Base-by-base conservation (phyloP, 768 basidiomycete genomes). In the Lentinus tigrinus region DNA sequence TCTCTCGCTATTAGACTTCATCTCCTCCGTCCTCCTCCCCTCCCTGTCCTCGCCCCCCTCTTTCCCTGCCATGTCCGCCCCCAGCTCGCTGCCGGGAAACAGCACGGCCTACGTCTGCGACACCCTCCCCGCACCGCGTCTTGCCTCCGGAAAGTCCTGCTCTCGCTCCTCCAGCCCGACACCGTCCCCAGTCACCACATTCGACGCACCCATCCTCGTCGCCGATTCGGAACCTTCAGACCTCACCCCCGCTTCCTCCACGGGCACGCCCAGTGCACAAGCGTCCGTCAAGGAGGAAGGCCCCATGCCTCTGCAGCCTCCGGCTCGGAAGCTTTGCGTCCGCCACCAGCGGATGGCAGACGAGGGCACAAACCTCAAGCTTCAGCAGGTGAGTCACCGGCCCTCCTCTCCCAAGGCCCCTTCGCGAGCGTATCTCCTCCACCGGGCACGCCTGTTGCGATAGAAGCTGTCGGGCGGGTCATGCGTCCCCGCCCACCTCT, bases 341-440 rank as follows among this genome's bases (percentile, higher is more conserved):
- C 76, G 95, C 31, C 96, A 98, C 73, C 92, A 95, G 75, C 82
- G 95, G 47, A 98, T 96, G 87, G 96, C 96, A 5, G 94, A 98
- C 76, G 87, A 96, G 73, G 93, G 93, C 14, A 95, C 91, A 23
- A 97, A 91, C 71, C 76, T 92, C 59, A 94, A 89, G 76, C 80
- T 98, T 7, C 96, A 98, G 72, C 85, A 89, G 78, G 95, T 93
- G 60, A 66, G 84, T 73, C 28, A 23, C 23, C 56, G 57, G 40
- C 13, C 10, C 48, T 14, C 26, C 34, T 31, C 39, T 36, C 9
- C 17, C 8, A 38, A 44, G n/a, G 17, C 51, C 49, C 46, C 36
- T 48, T 31, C 47, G 26, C 16, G n/a, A n/a, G n/a, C n/a, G n/a
- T n/a, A n/a, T n/a, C n/a, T 16, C 14, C 27, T 48, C 9, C 17